A percentile compares a stretch with the other conserved stretches of the same genome.
These are phyloP conservation scores for Ceratobasidium sp. DNA, from an alignment of 1,284 basidiomycete genomes.

Conservation along the genomic window DNA sequence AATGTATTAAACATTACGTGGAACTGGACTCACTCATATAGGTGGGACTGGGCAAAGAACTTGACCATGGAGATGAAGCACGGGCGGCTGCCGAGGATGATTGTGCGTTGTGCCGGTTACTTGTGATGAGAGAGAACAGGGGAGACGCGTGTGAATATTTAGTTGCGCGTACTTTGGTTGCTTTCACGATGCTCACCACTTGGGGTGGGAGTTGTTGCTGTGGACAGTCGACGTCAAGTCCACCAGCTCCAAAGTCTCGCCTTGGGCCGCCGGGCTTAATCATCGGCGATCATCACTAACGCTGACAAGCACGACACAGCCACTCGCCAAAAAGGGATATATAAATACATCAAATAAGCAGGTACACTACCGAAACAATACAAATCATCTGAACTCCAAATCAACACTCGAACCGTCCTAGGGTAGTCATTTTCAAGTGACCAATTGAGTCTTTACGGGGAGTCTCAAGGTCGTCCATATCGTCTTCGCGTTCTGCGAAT, in stretches of 20 bases:
- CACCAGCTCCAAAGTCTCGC: constrained; percentile 29
- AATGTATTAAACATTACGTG: neutral
- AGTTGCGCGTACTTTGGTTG: neutral
- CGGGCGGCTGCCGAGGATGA: constrained; percentile 16
- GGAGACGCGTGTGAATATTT: neutral
- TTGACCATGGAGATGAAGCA: constrained; percentile 48
- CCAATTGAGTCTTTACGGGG: neutral
- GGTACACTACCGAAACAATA: neutral
- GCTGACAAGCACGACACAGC: constrained; percentile 2
- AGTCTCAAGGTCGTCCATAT: neutral
- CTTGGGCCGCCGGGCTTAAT: constrained; percentile 37
- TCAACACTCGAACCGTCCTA: constrained; percentile 31
- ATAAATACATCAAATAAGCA: neutral
- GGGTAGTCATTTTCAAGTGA: constrained; percentile 27
- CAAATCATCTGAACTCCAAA: neutral
- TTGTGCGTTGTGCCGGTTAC: constrained; percentile 20
- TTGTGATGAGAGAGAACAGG: neutral
- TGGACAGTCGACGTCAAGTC: constrained; percentile 39
- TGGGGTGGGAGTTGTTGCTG: constrained; percentile 29
- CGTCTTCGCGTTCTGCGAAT: constrained; percentile 18
- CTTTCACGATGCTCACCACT: constrained; percentile 5
- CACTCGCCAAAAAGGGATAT: neutral
- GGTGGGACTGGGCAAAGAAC: constrained; percentile 50
- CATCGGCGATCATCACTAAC: constrained; percentile 28
- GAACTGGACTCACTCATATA: constrained; percentile 49